Conservation (phyloP, 2,329 filamentous ascomycete genomes). For the Scedosporium dehoogii region DNA sequence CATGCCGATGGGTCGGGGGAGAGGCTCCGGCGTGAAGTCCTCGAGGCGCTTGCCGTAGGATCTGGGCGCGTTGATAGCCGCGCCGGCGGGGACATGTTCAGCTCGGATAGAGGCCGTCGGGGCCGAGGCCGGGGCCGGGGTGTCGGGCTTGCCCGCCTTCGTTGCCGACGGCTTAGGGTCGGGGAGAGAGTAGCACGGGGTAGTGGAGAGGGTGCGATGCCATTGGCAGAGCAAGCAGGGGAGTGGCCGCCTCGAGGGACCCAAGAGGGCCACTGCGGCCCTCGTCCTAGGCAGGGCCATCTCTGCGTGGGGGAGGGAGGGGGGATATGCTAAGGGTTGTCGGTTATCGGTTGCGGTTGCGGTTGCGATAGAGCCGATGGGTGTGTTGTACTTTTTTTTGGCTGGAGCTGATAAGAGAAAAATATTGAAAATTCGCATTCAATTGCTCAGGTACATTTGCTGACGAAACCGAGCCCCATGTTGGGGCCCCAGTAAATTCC, state of each 20-base stretch:
- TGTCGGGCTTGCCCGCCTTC: background rate
- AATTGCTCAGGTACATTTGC: too few species aligned
- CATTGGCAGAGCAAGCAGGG: conserved; percentile 40
- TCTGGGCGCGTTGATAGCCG: conserved; percentile 46
- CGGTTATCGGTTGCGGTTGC: background rate
- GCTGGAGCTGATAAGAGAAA: too few species aligned
- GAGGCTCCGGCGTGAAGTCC: conserved; percentile 47
- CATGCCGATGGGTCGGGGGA: conserved; percentile 74
- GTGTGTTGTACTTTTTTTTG: background rate
- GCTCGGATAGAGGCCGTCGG: conserved; percentile 2
- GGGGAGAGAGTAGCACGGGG: conserved; percentile 22
- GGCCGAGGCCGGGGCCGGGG: conserved; percentile 5
- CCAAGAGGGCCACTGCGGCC: background rate
- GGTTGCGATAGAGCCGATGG: background rate
- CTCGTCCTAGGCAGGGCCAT: conserved; percentile 2
- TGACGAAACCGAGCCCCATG: too few species aligned
- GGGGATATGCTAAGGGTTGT: background rate
- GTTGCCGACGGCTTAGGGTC: background rate
- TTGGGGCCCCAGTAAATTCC: too few species aligned
- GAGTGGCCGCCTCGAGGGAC: conserved; percentile 17
- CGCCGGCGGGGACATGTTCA: conserved; percentile 25
- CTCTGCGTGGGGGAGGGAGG: background rate
- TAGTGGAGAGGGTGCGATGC: conserved; percentile 35
- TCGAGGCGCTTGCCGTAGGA: conserved; percentile 46
- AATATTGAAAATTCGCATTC: too few species aligned